Evolutionary conservation across 768 basidiomycete genomes (phyloP), one percentile per base, ranked within the genome.

Genomic region (Pluteus cervinus): DNA sequence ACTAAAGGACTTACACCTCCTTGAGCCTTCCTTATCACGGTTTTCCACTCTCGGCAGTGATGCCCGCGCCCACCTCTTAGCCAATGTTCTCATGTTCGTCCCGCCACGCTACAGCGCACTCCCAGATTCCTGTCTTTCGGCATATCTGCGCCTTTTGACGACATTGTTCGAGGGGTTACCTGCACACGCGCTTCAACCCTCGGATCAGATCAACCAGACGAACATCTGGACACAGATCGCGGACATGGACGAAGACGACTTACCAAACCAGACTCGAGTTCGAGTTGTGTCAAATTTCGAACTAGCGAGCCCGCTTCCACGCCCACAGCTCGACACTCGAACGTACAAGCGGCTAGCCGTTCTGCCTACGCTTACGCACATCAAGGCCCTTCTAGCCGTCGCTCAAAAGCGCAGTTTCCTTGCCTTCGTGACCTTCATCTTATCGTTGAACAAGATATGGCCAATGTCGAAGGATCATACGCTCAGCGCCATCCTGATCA

Each of bases 21-120:
- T 68, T 11, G 45, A 55, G 3, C 34, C 53, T 1, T 26, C 31
- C 23, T 43, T 40, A 31, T 55, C 1, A 18, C 52, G 6, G 44
- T 51, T 5, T 56, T 68, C 28, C 43, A 48, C 49, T 1, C 60
- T 53, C 10, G 46, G 48, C 4, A 31, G 47, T 2, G 58, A 63
- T 29, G 52, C 53, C 14, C 68, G 62, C 48, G 54, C 81, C 29
- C 75, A 91, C 50, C 69, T 92, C 4, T 49, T 87, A 5, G 81
- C 87, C 1, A 93, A 89, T 49, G 57, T 88, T 9, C 57, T 75
- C 36, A 68, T 76, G 18, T 81, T 92, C 52, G 67, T 68, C 8
- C 63, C 76, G 1, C 75, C 82, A 2, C 71, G 81, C 29, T 83
- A 88, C 51, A 45, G 67, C 7, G 55, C 56, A 5, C 60, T 86